Conservation (phyloP, 805 yeast genomes). For the Isabelozyma pseudorhagii region DNA sequence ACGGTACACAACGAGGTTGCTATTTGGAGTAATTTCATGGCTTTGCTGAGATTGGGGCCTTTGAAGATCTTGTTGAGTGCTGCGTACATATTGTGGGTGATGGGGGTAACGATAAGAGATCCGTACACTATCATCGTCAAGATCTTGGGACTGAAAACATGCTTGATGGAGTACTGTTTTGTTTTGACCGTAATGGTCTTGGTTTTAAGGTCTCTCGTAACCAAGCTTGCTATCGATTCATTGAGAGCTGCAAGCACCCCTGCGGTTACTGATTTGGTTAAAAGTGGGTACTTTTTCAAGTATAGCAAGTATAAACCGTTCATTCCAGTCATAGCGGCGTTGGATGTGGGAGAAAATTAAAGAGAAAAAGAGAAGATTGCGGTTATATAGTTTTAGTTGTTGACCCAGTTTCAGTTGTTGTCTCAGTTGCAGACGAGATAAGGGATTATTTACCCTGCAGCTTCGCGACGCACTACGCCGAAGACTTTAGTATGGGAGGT, state of each 20-base stretch:
- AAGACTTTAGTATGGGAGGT: too few species aligned
- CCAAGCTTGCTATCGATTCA: constrained; percentile 52
- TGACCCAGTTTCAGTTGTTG: not conserved
- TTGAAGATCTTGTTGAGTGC: constrained; percentile 41
- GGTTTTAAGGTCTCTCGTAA: constrained; percentile 44
- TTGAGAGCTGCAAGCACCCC: constrained; percentile 54
- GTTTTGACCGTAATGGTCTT: constrained; percentile 1
- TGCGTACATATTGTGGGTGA: constrained; percentile 52
- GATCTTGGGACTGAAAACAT: constrained; percentile 43
- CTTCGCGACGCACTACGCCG: too few species aligned
- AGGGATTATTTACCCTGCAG: too few species aligned
- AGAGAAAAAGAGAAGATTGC: not conserved
- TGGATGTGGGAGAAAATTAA: not conserved
- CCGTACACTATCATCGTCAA: constrained; percentile 58
- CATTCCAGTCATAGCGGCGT: not conserved
- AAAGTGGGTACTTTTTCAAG: constrained; percentile 48
- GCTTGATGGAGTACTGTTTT: constrained; percentile 25
- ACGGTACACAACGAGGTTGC: constrained; percentile 50
- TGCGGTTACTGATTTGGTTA: constrained; percentile 58
- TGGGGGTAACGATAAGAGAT: constrained; percentile 51
- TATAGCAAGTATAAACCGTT: constrained; percentile 34
- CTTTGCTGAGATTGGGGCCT: constrained; percentile 37
- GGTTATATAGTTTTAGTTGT: not conserved
- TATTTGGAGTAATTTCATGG: constrained; percentile 47
- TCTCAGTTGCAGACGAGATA: not conserved